Base-by-base conservation (phyloP, 2,329 filamentous ascomycete genomes). In the Polytolypa hystricis region DNA sequence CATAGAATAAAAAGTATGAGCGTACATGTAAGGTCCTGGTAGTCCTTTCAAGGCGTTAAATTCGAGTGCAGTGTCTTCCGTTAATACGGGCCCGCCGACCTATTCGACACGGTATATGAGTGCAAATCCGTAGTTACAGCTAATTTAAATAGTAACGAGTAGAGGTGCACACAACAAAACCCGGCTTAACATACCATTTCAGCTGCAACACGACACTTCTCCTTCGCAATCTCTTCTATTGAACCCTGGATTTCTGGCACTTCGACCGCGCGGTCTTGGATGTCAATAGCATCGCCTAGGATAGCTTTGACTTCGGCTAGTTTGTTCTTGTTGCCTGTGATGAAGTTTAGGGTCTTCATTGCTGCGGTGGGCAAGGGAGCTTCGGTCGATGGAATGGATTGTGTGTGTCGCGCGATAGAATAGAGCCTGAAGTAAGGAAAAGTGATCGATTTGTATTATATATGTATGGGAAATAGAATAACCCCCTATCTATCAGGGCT, bases 251-350 rank as follows among this genome's bases (percentile, higher is more conserved):
- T 78, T 65, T 98, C 91, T 20, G 81, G 72, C 14, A 96, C 67
- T 54, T 96, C 86, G 19, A 95, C 62, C 23, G 74, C 69, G 58
- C 84, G 76, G 61, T 71, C 89, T 38, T 74, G 71, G 28, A 98
- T 71, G 44, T 79, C 69, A 46, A 95, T 81, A 21, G 66, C 64
- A 40, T 73, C 74, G 6, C 80, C 78, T 3, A 98, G 73, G 49
- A 98, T 95, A 12, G 82, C 80, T 60, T 83, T 78, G 47, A 94
- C 86, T 66, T 98, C 91, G 39, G 71, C 67, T 38, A 98, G 73
- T 67, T 98, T 98, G 67, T 94, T 93, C 54, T 80, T 77, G 64
- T 98, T 98, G 61, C 89, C 83, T 2, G 89, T 96, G 56, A 98
- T 93, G 67, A 98, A 98, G 63, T 93, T 87, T 47, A 98, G 66